phyloP scores from a whole-genome alignment of 2,329 filamentous ascomycete genomes.

The Berkeleyomyces rouxiae region DNA sequence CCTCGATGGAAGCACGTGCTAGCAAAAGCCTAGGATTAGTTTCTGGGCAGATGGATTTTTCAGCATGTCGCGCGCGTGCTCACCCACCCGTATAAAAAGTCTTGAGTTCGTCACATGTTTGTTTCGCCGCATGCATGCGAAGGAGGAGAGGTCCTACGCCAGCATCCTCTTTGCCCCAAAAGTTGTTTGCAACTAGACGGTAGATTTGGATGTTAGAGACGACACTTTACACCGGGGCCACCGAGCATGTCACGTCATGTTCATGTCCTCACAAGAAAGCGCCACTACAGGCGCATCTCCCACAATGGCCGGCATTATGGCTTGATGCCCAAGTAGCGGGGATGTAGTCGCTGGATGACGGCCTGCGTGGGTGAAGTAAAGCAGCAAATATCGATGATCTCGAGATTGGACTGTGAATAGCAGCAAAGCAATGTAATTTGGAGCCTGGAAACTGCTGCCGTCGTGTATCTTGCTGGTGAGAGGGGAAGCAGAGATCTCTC shows the following conservation, averaged over 20 bases:
- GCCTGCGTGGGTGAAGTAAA: not conserved
- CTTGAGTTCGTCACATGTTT: conserved; percentile 84
- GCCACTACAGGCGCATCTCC: conserved; percentile 48
- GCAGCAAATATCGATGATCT: not conserved
- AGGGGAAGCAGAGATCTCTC: not conserved
- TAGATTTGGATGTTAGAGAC: not conserved
- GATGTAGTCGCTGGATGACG: not conserved
- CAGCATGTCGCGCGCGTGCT: conserved; percentile 16
- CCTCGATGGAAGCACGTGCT: conserved; percentile 76
- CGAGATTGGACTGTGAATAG: no score
- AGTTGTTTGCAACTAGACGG: conserved; percentile 80
- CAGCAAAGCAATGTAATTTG: no score
- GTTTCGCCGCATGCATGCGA: conserved; percentile 88
- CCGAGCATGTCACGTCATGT: not conserved
- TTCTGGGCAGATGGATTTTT: not conserved
- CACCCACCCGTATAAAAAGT: conserved; percentile 64
- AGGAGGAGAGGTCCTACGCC: conserved; percentile 81
- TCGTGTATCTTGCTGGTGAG: no score
- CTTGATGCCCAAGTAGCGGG: not conserved
- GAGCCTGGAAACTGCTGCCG: no score
- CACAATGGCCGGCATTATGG: conserved; percentile 41
- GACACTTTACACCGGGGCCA: not conserved
- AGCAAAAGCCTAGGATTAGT: not conserved
- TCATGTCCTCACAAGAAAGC: conserved; percentile 41
- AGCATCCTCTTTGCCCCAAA: conserved; percentile 98